Evolutionary conservation across 2,329 filamentous ascomycete species (phyloP), one percentile per base, ranked within the genome.

Genomic region (Scleromitrula shiraiana): DNA sequence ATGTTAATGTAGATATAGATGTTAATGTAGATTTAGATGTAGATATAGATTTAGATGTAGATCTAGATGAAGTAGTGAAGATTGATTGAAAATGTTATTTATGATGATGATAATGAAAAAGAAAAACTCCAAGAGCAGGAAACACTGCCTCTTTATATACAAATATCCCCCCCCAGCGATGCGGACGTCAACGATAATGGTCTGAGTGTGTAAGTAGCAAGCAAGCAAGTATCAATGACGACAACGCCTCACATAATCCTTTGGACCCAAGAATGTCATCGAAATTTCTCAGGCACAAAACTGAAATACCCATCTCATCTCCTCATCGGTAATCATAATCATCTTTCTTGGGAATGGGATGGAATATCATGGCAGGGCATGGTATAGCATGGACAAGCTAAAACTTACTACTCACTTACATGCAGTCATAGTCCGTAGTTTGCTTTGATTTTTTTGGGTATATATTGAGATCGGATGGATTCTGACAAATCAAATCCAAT

Each of bases 171-270:
- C 29, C 40, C 32, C 22, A 7, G 24, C 9, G 9, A 9, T 17
- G 8, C 19, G 3, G n/a, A n/a, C n/a, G n/a, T n/a, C n/a, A n/a
- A n/a, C n/a, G n/a, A n/a, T n/a, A n/a, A n/a, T n/a, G n/a, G n/a
- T n/a, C n/a, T n/a, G n/a, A n/a, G n/a, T n/a, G n/a, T n/a, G n/a
- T n/a, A n/a, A n/a, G n/a, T n/a, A n/a, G n/a, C n/a, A n/a, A n/a
- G n/a, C n/a, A n/a, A n/a, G n/a, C n/a, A n/a, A n/a, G n/a, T n/a
- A 36, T 15, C 9, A 37, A 47, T 47, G 45, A 47, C 37, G 45
- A 42, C 17, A 41, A 41, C 29, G 44, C 44, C 44, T 47, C 44
- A 47, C 44, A 36, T 47, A 36, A 47, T 47, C 44, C 37, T 47
- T 15, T 40, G 17, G 26, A 27, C 26, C 26, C 26, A 27, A 27